Percentiles rank a stretch among this genome's conserved stretches.
These are phyloP conservation scores for Curvularia sp. DNA, from an alignment of 2,329 filamentous ascomycete species.

Conservation along the genomic window DNA sequence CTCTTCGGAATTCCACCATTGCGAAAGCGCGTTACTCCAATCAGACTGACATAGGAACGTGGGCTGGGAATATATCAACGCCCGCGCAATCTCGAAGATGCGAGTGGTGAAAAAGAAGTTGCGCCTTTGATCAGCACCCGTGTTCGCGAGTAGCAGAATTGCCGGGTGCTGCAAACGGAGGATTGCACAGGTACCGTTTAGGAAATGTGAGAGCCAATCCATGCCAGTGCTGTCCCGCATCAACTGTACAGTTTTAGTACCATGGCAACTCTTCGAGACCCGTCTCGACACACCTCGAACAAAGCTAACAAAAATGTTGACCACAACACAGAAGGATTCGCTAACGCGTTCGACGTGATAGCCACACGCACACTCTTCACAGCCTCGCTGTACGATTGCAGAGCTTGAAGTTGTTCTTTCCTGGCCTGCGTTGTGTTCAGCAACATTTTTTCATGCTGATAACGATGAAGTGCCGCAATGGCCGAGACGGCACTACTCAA, in stretches of 20 bases:
- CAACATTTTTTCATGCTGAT: neutral
- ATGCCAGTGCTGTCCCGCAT: conserved; percentile 37
- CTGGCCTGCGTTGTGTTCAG: neutral
- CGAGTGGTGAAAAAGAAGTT: conserved; percentile 37
- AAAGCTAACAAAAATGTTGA: neutral
- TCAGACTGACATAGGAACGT: conserved; percentile 30
- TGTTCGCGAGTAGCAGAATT: conserved; percentile 9
- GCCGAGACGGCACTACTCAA: conserved; percentile 12
- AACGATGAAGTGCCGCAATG: neutral
- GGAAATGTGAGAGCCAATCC: conserved; percentile 39
- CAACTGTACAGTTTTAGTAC: conserved; percentile 22
- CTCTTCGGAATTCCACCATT: conserved; percentile 25
- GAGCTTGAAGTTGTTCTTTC: neutral
- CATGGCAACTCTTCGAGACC: neutral
- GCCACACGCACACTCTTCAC: neutral
- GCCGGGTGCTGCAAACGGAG: conserved; percentile 30
- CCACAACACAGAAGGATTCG: neutral
- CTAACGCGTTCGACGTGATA: neutral
- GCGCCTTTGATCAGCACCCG: conserved; percentile 17
- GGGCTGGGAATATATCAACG: conserved; percentile 34
- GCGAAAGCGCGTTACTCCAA: conserved; percentile 28
- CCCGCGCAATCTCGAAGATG: conserved; percentile 38
- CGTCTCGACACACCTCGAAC: neutral
- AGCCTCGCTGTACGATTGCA: neutral
- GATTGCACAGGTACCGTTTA: conserved; percentile 38